These are phyloP conservation scores for Violaceomyces palustris DNA, from an alignment of 1,284 basidiomycete species.

Conservation along the genomic window DNA sequence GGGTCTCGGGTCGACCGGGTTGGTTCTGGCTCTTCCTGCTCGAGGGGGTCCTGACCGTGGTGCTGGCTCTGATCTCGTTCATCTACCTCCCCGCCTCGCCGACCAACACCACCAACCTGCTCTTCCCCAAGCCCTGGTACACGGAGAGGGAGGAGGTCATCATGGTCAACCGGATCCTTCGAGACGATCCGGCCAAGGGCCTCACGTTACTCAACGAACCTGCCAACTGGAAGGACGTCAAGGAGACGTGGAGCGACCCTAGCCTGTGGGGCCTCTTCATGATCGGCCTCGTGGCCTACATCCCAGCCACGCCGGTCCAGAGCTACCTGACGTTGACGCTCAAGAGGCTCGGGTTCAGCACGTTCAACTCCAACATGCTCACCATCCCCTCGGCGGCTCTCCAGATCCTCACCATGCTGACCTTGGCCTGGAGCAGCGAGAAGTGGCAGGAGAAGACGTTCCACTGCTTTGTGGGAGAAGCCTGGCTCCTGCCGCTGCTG, in stretches of 20 bases:
- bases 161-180: conserved; percentile 61
- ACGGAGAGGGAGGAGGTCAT: conserved; percentile 58
- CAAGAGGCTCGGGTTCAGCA: too few species aligned
- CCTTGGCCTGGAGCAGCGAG: too few species aligned
- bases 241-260: conserved; percentile 52
- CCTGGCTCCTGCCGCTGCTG: too few species aligned
- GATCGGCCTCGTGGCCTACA: conserved; percentile 63
- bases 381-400: too few species aligned
- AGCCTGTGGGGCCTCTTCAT: conserved; percentile 67
- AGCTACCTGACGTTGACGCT: too few species aligned
- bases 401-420: too few species aligned
- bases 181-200: conserved; percentile 65
- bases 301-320: too few species aligned
- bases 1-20: conserved; percentile 5
- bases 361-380: too few species aligned
- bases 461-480: too few species aligned
- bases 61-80: conserved; percentile 7
- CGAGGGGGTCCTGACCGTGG: conserved; percentile 5
- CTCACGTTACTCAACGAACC: too few species aligned
- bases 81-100: conserved; percentile 4
- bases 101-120: conserved; percentile 59
- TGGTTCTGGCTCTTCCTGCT: conserved; percentile 17
- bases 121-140: conserved; percentile 67
- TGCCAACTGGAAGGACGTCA: conserved; percentile 63
- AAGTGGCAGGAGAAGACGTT: too few species aligned